These are phyloP conservation scores for Glutinoglossum americanum DNA, from an alignment of 495 filamentous ascomycete species.

Conservation along the genomic window DNA sequence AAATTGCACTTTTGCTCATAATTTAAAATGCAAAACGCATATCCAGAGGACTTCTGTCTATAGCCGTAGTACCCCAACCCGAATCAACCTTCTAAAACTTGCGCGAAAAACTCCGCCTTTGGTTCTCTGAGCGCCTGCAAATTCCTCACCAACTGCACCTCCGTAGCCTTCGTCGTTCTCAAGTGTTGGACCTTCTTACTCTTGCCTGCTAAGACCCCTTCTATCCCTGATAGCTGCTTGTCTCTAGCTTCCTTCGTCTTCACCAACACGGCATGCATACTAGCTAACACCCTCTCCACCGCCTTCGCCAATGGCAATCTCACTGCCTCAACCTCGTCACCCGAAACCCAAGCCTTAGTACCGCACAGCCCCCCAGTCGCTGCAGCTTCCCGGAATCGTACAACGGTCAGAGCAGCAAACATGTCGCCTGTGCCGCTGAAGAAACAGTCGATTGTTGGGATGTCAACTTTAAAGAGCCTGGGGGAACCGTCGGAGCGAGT, in stretches of 20 bases:
- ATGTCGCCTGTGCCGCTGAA: constrained; percentile 95
- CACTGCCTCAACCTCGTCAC: constrained; percentile 39
- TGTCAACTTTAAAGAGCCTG: constrained; percentile 61
- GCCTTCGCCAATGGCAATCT: constrained; percentile 67
- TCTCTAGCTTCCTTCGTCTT: constrained; percentile 54
- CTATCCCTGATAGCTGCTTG: constrained; percentile 12
- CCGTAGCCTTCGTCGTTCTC: constrained; percentile 50
- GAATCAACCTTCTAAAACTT: constrained; percentile 20
- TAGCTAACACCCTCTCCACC: constrained; percentile 69
- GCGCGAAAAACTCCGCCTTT: constrained; percentile 31
- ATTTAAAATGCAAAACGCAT: no score
- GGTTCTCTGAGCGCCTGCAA: constrained; percentile 41
- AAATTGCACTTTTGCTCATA: no score
- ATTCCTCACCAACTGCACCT: constrained; percentile 60
- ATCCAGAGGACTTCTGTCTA: no score
- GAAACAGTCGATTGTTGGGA: constrained; percentile 73
- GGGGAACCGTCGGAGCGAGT: constrained; percentile 36
- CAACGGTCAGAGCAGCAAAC: constrained; percentile 82
- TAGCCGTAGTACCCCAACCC: not conserved
- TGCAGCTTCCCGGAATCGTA: constrained; percentile 72
- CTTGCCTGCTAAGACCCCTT: constrained; percentile 24
- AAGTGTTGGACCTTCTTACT: constrained; percentile 41
- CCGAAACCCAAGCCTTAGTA: constrained; percentile 41
- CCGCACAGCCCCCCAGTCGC: constrained; percentile 15
- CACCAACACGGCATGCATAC: constrained; percentile 70